These are phyloP conservation scores for Phyllosticta citriasiana DNA, from an alignment of 2,329 filamentous ascomycete species.

Conservation along the genomic window DNA sequence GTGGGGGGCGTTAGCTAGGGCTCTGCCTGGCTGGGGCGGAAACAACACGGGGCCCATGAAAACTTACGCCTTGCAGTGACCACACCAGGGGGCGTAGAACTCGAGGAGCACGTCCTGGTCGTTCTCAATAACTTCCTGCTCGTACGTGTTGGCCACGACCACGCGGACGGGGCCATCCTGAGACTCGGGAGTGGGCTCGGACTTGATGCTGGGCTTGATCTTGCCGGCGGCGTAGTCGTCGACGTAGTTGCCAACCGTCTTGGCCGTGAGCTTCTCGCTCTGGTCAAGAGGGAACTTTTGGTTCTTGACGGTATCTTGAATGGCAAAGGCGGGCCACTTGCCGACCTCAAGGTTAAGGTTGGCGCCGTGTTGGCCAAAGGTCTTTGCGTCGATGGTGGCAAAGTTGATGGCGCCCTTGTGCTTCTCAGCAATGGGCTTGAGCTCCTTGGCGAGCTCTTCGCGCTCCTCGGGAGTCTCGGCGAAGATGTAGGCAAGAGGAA, in stretches of 20 bases:
- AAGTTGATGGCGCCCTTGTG: slow-evolving; percentile 95
- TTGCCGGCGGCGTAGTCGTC: slow-evolving; percentile 78
- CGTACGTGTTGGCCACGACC: slow-evolving; percentile 88
- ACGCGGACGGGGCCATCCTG: slow-evolving; percentile 83
- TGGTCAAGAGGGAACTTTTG: slow-evolving; percentile 93
- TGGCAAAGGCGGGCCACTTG: slow-evolving; percentile 95
- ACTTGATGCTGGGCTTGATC: slow-evolving; percentile 94
- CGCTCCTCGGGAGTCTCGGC: slow-evolving; percentile 87
- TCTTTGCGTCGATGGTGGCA: slow-evolving; percentile 89
- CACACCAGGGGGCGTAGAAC: slow-evolving; percentile 88
- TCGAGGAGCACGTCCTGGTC: slow-evolving; percentile 95
- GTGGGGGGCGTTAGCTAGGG: slow-evolving; percentile 4
- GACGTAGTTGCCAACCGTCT: slow-evolving; percentile 71
- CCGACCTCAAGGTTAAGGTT: slow-evolving; percentile 96
- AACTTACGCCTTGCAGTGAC: slow-evolving; percentile 56
- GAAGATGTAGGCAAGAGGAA: slow-evolving; percentile 97
- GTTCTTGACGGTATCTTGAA: slow-evolving; percentile 92
- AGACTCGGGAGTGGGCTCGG: slow-evolving; percentile 87
- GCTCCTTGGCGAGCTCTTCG: slow-evolving; percentile 59
- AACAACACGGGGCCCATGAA: not conserved
- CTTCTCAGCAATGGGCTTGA: slow-evolving; percentile 83
- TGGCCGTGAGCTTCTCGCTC: slow-evolving; percentile 63
- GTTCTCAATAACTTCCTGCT: slow-evolving; percentile 83
- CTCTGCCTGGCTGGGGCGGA: not conserved
- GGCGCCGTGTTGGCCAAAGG: slow-evolving; percentile 85